Evolutionary conservation across 2,329 filamentous ascomycete species (phyloP).

Genomic region (Saccharata proteae): DNA sequence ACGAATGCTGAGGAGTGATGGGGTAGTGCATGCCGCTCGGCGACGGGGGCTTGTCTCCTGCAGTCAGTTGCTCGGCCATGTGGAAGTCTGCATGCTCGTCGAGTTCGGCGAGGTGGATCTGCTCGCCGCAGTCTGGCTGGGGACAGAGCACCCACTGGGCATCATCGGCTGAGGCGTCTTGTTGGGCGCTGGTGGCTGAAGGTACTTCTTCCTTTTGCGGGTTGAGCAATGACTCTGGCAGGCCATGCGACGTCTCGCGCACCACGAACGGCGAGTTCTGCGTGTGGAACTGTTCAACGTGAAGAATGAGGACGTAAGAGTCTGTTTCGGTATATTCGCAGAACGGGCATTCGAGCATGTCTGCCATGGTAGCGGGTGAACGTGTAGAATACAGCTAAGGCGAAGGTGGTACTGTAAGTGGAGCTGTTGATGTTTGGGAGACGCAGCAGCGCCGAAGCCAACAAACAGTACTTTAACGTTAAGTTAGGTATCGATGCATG

Average conservation of each 20-base stretch:
- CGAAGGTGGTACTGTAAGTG: no score
- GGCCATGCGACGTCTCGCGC: slow-evolving; percentile 12
- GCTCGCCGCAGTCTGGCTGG: slow-evolving; percentile 30
- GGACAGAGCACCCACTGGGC: slow-evolving; percentile 25
- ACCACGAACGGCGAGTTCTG: slow-evolving; percentile 25
- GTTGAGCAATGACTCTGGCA: background rate
- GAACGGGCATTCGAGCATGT: slow-evolving; percentile 5
- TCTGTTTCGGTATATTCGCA: slow-evolving; percentile 1
- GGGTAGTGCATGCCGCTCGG: slow-evolving; percentile 11
- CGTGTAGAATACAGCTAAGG: no score
- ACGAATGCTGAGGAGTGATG: slow-evolving; percentile 14
- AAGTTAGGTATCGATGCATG: no score
- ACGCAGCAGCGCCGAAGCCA: no score
- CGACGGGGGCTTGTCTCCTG: slow-evolving; percentile 1
- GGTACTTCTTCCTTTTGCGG: background rate
- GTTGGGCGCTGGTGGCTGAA: slow-evolving; percentile 13
- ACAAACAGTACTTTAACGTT: no score
- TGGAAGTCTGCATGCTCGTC: slow-evolving; percentile 37
- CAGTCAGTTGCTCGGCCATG: slow-evolving; percentile 25
- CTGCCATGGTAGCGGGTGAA: slow-evolving; percentile 6
- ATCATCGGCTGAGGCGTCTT: slow-evolving; percentile 3
- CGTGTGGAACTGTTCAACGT: slow-evolving; percentile 29
- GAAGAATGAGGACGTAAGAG: slow-evolving; percentile 23
- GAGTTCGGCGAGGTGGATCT: slow-evolving; percentile 27
- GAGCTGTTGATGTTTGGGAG: no score